Evolutionary conservation across 306 rosid species (phyloP), one percentile per base, ranked within the genome.

Genomic region (Mimosa bimucronata): DNA sequence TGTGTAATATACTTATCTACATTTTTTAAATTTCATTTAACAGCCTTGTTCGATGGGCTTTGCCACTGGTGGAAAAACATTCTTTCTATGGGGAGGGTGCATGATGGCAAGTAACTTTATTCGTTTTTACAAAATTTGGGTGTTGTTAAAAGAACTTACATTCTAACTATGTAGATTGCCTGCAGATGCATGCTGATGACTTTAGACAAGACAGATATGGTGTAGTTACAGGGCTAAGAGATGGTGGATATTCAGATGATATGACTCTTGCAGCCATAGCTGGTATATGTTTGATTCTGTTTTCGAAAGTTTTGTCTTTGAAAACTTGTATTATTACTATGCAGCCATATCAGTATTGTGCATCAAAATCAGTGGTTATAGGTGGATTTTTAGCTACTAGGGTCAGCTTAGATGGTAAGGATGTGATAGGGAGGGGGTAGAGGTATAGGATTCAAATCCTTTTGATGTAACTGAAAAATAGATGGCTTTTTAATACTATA

Each of bases 41-140:
- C 92, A 96, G 99, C 99, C 99, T 78, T 96, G 99, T 86, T 96
- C 99, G 46, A 93, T 96, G 98, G 98, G 99, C 58, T 96, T 96
- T 86, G 99, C 99, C 76, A 96, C 99, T 72, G 99, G 99, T 80
- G 99, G 99, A 76, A 91, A 83, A 87, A 96, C 99, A 69, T 96
- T 96, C 85, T 96, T 96, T 85, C 88, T 96, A 21, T 96, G 99
- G 99, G 99, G 99, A 90, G 99, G 99, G 67, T 96, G 99, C 97
- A 96, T 96, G 99, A 96, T 96, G 99, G 99, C 83, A 87, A 90
- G 93, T 91, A 82, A 65, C 81, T 83, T 69, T 85, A 48, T 37
- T 76, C 73, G 18, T 74, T 41, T 83, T 34, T 52, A 72, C 12
- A 21, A 21, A n/a, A 41, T 23, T 41, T 57, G 9, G 45, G 66